A percentile compares a stretch with the other conserved stretches of the same genome.
Evolutionary conservation across 768 basidiomycete genomes (phyloP).

Genomic region (Russula abietina): DNA sequence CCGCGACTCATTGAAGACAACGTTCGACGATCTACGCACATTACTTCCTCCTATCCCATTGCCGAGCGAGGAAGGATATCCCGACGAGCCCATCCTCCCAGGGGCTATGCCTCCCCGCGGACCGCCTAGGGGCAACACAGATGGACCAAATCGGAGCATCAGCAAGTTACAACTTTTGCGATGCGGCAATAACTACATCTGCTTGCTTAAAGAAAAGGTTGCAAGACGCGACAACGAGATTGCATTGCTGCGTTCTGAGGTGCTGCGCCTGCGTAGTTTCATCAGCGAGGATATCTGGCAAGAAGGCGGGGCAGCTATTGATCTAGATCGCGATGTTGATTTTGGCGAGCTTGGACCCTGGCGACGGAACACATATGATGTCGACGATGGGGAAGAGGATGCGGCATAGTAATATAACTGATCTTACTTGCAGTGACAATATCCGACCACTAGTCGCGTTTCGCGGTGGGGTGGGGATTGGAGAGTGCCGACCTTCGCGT

Average conservation of each 20-base stretch:
- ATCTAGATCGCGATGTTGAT: conserved; percentile 58
- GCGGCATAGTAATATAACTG: conserved; percentile 13
- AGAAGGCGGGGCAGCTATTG: conserved; percentile 37
- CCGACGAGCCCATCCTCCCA: conserved; percentile 71
- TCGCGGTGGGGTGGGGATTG: not conserved
- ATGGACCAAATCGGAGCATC: conserved; percentile 93
- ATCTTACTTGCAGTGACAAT: conserved; percentile 3
- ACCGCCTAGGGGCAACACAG: conserved; percentile 74
- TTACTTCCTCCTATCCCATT: conserved; percentile 87
- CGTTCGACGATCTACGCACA: conserved; percentile 77
- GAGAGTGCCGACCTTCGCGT: not conserved
- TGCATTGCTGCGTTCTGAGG: conserved; percentile 55
- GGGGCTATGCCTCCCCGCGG: conserved; percentile 87
- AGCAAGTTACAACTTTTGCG: conserved; percentile 89
- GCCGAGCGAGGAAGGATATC: conserved; percentile 64
- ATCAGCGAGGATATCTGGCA: conserved; percentile 32
- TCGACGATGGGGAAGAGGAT: conserved; percentile 22
- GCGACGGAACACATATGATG: conserved; percentile 22
- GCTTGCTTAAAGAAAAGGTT: conserved; percentile 66
- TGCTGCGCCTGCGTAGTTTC: conserved; percentile 47
- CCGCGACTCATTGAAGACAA: conserved; percentile 91
- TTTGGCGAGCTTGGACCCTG: conserved; percentile 39
- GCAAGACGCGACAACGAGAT: conserved; percentile 81
- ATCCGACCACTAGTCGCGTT: not conserved
- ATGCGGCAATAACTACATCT: conserved; percentile 86